Percentiles rank a stretch among this genome's conserved stretches.
These are phyloP conservation scores for Byssochlamys sp. DNA, from an alignment of 2,329 filamentous ascomycete genomes.

Conservation along the genomic window DNA sequence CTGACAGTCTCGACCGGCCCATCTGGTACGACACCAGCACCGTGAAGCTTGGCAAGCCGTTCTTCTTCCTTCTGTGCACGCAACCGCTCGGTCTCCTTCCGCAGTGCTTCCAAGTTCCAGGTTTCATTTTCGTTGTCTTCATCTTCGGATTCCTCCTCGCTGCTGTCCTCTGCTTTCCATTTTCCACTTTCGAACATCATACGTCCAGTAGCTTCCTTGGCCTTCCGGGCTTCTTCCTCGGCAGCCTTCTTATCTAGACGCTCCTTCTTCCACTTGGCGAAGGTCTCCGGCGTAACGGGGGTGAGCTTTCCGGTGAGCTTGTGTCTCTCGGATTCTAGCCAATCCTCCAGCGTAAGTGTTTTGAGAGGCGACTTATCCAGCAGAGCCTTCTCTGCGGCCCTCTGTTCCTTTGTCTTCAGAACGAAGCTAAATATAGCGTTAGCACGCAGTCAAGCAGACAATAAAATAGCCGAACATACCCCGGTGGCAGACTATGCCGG, in stretches of 20 bases:
- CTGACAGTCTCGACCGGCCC: background rate
- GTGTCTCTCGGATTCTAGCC: constrained; percentile 89
- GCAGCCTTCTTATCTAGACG: constrained; percentile 90
- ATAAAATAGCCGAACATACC: constrained; percentile 43
- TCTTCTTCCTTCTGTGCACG: constrained; percentile 71
- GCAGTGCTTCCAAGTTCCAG: constrained; percentile 75
- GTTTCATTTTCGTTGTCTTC: constrained; percentile 42
- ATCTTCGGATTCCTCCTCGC: constrained; percentile 52
- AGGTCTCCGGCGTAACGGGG: constrained; percentile 83
- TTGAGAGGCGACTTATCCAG: constrained; percentile 92
- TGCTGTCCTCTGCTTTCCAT: constrained; percentile 62
- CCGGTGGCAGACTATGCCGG: constrained; percentile 84
- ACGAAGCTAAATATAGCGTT: constrained; percentile 57
- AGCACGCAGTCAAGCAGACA: constrained; percentile 2
- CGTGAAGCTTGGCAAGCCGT: constrained; percentile 35
- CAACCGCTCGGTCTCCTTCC: constrained; percentile 72
- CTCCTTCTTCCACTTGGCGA: constrained; percentile 95
- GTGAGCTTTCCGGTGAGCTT: constrained; percentile 87
- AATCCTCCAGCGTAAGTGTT: constrained; percentile 92
- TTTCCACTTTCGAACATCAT: constrained; percentile 94
- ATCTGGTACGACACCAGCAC: constrained; percentile 6
- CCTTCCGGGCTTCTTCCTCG: constrained; percentile 77
- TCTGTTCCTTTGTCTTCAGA: constrained; percentile 94
- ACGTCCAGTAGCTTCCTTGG: constrained; percentile 91
- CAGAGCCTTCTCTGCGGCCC: constrained; percentile 86